These are phyloP conservation scores for Populus alba DNA, from an alignment of 345 rosid genomes.

Conservation along the genomic window DNA sequence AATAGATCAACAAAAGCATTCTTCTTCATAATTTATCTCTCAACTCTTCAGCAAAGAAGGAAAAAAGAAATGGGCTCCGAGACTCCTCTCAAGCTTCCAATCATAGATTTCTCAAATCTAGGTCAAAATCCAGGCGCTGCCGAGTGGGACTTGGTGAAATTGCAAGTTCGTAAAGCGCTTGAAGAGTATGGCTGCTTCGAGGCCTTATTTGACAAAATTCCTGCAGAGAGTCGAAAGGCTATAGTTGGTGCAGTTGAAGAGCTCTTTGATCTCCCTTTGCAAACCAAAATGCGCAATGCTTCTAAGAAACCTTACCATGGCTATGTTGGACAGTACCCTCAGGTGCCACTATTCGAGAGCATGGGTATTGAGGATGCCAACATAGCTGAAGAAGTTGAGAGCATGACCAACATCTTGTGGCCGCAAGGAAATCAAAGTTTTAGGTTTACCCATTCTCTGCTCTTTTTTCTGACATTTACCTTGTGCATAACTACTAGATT, in stretches of 20 bases:
- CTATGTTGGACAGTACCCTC: conserved; percentile 31
- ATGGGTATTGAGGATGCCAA: conserved; percentile 36
- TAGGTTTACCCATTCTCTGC: conserved; percentile 8
- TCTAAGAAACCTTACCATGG: conserved; percentile 41
- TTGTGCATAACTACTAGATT: no score
- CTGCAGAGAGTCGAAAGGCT: conserved; percentile 11
- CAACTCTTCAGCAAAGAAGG: background rate
- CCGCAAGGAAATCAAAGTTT: conserved; percentile 36
- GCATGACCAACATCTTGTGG: conserved; percentile 34
- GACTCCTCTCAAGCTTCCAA: conserved; percentile 21
- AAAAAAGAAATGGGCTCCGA: conserved; percentile 30
- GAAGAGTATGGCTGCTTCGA: conserved; percentile 44
- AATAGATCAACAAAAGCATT: background rate
- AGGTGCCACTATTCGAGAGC: conserved; percentile 35
- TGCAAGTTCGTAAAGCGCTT: conserved; percentile 27
- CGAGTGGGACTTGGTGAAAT: conserved; percentile 21
- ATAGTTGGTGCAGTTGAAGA: conserved; percentile 20
- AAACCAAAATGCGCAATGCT: conserved; percentile 26
- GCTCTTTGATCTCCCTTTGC: conserved; percentile 34
- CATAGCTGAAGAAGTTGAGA: background rate
- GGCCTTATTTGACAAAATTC: conserved; percentile 25
- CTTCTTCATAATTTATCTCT: background rate
- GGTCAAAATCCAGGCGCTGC: conserved; percentile 21
- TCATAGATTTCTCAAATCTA: conserved; percentile 26
- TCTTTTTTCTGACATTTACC: background rate